Conservation (phyloP, 2,329 filamentous ascomycete species). For the Aspergillus cejpii region DNA sequence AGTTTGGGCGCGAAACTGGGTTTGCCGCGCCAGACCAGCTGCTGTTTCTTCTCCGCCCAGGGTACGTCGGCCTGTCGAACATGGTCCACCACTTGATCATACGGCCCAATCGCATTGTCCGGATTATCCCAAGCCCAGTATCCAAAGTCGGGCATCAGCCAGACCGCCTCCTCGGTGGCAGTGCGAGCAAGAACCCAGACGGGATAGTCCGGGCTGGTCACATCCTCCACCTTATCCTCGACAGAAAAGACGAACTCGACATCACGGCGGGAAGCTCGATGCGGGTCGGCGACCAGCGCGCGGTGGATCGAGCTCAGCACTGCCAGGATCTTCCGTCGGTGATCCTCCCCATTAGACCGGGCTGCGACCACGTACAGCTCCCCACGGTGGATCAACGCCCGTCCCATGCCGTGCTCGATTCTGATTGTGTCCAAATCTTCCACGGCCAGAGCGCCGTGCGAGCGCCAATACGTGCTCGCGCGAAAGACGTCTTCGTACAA, state of each 20-base stretch:
- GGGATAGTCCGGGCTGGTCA: slow-evolving; percentile 29
- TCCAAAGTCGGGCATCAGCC: slow-evolving; percentile 50
- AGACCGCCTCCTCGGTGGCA: slow-evolving; percentile 38
- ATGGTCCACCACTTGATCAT: slow-evolving; percentile 32
- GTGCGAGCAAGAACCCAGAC: slow-evolving; percentile 42
- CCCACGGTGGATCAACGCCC: slow-evolving; percentile 29
- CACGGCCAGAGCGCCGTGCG: slow-evolving; percentile 20
- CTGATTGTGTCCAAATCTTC: slow-evolving; percentile 26
- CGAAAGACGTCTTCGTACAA: slow-evolving; percentile 34
- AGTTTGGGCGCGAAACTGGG: slow-evolving; percentile 39
- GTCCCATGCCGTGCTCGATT: slow-evolving; percentile 30
- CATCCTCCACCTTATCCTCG: slow-evolving; percentile 41
- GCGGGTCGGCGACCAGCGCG: slow-evolving; percentile 39
- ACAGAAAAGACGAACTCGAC: slow-evolving; percentile 45
- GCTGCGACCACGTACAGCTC: slow-evolving; percentile 29
- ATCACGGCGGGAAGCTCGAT: slow-evolving; percentile 32
- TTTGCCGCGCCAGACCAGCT: slow-evolving; percentile 48
- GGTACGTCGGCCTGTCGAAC: slow-evolving; percentile 24
- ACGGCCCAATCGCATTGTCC: slow-evolving; percentile 32
- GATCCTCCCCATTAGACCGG: slow-evolving; percentile 31
- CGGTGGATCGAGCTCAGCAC: slow-evolving; percentile 46
- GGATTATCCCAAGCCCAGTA: slow-evolving; percentile 46
- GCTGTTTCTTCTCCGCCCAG: slow-evolving; percentile 35
- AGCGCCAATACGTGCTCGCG: slow-evolving; percentile 25
- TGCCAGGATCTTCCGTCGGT: slow-evolving; percentile 36